These are phyloP conservation scores for Picea sitchensis DNA, from an alignment of 75 land plant genomes.

Conservation along the genomic window DNA sequence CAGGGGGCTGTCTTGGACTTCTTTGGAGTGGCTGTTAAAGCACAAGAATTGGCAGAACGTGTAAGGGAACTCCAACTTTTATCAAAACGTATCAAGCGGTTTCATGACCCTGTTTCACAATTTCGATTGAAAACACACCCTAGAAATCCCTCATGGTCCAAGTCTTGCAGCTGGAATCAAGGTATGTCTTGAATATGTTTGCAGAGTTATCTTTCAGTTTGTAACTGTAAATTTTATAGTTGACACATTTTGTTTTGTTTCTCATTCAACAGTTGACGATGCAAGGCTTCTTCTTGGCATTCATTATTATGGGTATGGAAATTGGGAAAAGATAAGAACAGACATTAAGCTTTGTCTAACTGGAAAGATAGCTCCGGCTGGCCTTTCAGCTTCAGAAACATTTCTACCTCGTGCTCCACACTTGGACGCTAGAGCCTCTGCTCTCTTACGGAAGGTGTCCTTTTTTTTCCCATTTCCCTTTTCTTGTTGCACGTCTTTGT, in stretches of 20 bases:
- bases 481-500: background rate
- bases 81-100: conserved; percentile 77
- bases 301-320: conserved; percentile 91
- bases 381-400: conserved; percentile 71
- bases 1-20: conserved; percentile 63
- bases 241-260: conserved; percentile 15
- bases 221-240: background rate
- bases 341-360: conserved; percentile 76
- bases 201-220: background rate
- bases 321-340: conserved; percentile 90
- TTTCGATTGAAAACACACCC: conserved; percentile 73
- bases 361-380: conserved; percentile 90
- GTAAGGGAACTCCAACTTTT: conserved; percentile 79
- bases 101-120: conserved; percentile 73
- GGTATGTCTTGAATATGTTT: conserved; percentile 29
- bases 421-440: conserved; percentile 84
- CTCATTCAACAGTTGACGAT: conserved; percentile 57
- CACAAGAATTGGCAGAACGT: conserved; percentile 77
- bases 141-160: conserved; percentile 90
- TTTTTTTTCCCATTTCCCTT: background rate
- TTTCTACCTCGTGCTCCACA: conserved; percentile 89
- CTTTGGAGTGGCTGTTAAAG: conserved; percentile 96
- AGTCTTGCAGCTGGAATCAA: conserved; percentile 94
- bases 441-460: conserved; percentile 67
- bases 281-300: conserved; percentile 91